A percentile compares a stretch with the other conserved stretches of the same genome.
Conservation (phyloP, 768 basidiomycete genomes). For the Trametes meyenii region DNA sequence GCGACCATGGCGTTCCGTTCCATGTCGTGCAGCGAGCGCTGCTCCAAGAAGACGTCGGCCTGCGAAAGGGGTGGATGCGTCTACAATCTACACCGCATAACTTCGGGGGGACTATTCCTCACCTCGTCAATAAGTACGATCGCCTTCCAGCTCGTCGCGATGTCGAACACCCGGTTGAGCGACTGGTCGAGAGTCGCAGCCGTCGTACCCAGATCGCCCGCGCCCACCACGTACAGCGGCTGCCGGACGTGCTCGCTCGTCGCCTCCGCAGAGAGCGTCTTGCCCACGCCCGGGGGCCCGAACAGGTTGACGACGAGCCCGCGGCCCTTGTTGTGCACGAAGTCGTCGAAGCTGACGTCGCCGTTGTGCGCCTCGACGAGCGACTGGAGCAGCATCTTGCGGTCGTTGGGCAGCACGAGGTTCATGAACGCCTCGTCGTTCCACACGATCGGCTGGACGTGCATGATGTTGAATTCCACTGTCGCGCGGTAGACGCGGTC, state of each 20-base stretch:
- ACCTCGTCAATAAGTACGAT: conserved; percentile 38
- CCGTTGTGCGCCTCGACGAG: conserved; percentile 34
- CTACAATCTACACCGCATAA: neutral
- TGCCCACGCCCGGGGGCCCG: conserved; percentile 34
- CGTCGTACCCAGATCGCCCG: conserved; percentile 37
- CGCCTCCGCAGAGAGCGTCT: conserved; percentile 33
- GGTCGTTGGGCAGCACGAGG: conserved; percentile 33
- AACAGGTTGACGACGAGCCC: conserved; percentile 38
- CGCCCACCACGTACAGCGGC: conserved; percentile 34
- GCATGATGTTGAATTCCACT: conserved; percentile 65
- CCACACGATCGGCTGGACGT: conserved; percentile 49
- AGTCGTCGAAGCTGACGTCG: conserved; percentile 34
- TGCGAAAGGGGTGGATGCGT: neutral
- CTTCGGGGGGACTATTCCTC: neutral
- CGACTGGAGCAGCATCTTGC: conserved; percentile 31
- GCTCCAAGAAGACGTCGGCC: conserved; percentile 73
- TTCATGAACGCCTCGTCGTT: conserved; percentile 34
- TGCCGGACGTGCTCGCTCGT: conserved; percentile 26
- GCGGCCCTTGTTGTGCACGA: conserved; percentile 37
- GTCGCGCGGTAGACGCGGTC: neutral
- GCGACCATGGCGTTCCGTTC: conserved; percentile 69
- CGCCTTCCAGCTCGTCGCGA: conserved; percentile 38
- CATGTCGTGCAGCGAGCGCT: conserved; percentile 65
- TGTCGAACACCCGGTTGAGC: conserved; percentile 33
- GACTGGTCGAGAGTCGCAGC: conserved; percentile 17